Evolutionary conservation across 305 asterid genomes (phyloP).

Genomic region (Solanum hybrid): DNA sequence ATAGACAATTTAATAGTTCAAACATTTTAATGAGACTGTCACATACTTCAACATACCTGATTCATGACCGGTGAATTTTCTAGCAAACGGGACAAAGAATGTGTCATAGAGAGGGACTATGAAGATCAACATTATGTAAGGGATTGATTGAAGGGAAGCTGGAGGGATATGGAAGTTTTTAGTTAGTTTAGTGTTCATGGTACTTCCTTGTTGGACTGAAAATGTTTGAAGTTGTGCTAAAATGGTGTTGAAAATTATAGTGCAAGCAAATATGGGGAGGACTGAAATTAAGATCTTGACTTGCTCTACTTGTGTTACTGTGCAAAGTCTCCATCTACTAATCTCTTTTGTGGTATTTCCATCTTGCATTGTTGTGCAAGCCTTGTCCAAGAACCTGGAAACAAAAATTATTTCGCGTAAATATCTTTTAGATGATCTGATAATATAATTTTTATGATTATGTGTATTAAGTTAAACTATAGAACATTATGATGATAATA

Average conservation of each 20-base stretch:
- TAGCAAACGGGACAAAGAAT: constrained; percentile 64
- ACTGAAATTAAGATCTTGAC: constrained; percentile 60
- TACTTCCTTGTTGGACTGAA: constrained; percentile 84
- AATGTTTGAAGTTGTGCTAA: constrained; percentile 85
- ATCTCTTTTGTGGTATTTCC: constrained; percentile 29
- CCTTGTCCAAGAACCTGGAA: constrained; percentile 80
- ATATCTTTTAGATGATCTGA: neutral
- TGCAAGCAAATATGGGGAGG: constrained; percentile 79
- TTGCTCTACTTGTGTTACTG: constrained; percentile 64
- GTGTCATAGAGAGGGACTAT: constrained; percentile 78
- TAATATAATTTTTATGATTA: neutral
- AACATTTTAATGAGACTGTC: neutral
- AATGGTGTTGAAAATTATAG: constrained; percentile 84
- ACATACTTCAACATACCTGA: constrained; percentile 9
- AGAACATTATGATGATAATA: neutral
- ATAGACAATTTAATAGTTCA: neutral
- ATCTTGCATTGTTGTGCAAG: constrained; percentile 50
- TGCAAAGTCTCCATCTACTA: constrained; percentile 57
- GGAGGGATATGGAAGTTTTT: constrained; percentile 70
- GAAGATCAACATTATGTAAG: constrained; percentile 69
- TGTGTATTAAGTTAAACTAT: neutral
- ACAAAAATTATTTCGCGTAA: neutral
- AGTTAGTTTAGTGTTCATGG: constrained; percentile 60
- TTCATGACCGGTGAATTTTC: constrained; percentile 47
- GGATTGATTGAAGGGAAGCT: constrained; percentile 91